phyloP scores from a whole-genome alignment of 352 stramenopile genomes.

The Phytopythium aichiense region DNA sequence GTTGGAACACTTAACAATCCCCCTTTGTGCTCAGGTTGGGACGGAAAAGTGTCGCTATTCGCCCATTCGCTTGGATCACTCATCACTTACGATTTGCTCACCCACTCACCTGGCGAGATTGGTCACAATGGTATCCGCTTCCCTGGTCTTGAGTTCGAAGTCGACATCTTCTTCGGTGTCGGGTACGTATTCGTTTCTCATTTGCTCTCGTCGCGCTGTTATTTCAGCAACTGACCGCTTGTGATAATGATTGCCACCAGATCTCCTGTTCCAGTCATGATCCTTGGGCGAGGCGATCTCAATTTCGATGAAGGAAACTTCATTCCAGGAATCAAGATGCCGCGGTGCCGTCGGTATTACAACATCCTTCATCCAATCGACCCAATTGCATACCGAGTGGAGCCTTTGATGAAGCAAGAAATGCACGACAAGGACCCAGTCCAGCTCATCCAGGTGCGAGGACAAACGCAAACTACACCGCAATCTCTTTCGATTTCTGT shows the following conservation, averaged over 20 bases:
- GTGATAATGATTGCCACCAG: conserved; percentile 15
- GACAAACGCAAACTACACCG: neutral
- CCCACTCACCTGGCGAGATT: conserved; percentile 56
- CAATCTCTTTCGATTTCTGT: neutral
- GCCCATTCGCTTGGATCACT: conserved; percentile 88
- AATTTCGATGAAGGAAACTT: conserved; percentile 74
- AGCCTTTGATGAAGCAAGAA: conserved; percentile 86
- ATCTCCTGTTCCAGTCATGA: conserved; percentile 80
- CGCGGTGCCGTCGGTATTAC: conserved; percentile 78
- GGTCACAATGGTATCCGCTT: conserved; percentile 70
- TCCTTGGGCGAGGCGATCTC: conserved; percentile 76
- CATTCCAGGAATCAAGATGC: conserved; percentile 74
- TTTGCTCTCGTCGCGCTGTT: neutral
- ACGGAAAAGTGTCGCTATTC: conserved; percentile 89
- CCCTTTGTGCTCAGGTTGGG: conserved; percentile 41
- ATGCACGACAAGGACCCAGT: conserved; percentile 86
- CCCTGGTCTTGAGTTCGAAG: conserved; percentile 74
- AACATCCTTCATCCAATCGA: conserved; percentile 93
- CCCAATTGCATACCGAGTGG: conserved; percentile 88
- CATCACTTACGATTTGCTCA: conserved; percentile 92
- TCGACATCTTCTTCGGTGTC: conserved; percentile 85
- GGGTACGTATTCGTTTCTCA: conserved; percentile 35
- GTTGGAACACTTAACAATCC: neutral
- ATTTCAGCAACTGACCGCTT: neutral
- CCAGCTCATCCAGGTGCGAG: conserved; percentile 62